These are phyloP conservation scores for Colletotrichum musae DNA, from an alignment of 2,329 filamentous ascomycete species.

Conservation along the genomic window DNA sequence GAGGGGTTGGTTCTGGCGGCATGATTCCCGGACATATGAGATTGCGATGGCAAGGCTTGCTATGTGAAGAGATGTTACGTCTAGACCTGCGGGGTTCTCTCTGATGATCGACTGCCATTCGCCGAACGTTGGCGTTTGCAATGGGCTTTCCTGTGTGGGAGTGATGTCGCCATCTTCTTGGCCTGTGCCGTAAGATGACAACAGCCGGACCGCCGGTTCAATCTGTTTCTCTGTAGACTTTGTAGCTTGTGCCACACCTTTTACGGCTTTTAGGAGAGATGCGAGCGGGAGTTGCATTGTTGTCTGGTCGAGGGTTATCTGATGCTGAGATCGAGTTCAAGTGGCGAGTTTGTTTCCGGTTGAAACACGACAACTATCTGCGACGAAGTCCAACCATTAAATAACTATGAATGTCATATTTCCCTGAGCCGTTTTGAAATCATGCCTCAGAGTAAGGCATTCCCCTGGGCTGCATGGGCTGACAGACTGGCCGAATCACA, in stretches of 20 bases:
- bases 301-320: neutral
- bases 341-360: too few relatives aligned
- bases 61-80: neutral
- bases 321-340: neutral
- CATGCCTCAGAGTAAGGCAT: neutral
- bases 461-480: neutral
- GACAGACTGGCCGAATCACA: neutral
- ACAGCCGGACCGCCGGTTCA: neutral
- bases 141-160: neutral
- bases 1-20: neutral
- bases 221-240: neutral
- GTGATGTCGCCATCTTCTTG: neutral
- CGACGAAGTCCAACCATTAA: too few relatives aligned
- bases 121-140: neutral
- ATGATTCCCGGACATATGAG: conserved; percentile 12
- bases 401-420: too few relatives aligned
- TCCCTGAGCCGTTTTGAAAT: too few relatives aligned
- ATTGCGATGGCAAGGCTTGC: conserved; percentile 8
- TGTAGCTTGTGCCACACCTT: conserved; percentile 9
- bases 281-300: neutral
- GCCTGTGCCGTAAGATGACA: neutral
- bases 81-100: neutral
- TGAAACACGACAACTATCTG: too few relatives aligned
- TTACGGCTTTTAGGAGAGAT: conserved; percentile 4
- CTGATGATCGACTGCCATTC: conserved; percentile 4